Evolutionary conservation across 2,329 filamentous ascomycete species (phyloP).

Genomic region (Incumbomyces delicatus): DNA sequence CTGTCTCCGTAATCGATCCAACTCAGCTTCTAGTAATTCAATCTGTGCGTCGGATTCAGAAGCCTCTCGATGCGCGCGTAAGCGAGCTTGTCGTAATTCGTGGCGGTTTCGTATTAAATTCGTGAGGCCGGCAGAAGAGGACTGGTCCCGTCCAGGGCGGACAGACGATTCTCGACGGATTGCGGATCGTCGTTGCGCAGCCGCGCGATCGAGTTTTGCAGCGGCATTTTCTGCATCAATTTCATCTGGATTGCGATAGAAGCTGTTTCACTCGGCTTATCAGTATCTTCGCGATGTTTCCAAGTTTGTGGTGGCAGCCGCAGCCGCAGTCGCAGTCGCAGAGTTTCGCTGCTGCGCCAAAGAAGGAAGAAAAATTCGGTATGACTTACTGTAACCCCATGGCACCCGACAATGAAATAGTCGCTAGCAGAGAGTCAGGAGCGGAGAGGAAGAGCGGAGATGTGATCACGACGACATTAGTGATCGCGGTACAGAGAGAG

Average conservation of each 20-base stretch:
- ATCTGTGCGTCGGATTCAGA: constrained; percentile 9
- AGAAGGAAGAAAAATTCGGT: constrained; percentile 8
- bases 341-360: constrained; percentile 1
- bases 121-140: constrained; percentile 8
- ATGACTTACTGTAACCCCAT: constrained; percentile 43
- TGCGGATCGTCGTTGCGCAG: constrained; percentile 41
- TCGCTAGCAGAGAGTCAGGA: constrained; percentile 2
- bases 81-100: constrained; percentile 4
- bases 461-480: constrained; percentile 1
- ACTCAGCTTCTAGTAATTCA: constrained; percentile 12
- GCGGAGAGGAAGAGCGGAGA: background rate
- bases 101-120: constrained; percentile 12
- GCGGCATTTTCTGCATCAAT: constrained; percentile 33
- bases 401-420: constrained; percentile 10
- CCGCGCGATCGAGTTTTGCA: constrained; percentile 44
- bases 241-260: constrained; percentile 46
- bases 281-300: constrained; percentile 9
- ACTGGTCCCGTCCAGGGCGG: constrained; percentile 12
- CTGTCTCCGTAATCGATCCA: constrained; percentile 11
- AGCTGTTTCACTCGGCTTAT: constrained; percentile 27
- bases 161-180: constrained; percentile 45
- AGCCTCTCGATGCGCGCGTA: constrained; percentile 5
- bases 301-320: background rate
- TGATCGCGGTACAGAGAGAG: background rate
- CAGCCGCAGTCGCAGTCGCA: constrained; percentile 13